Evolutionary conservation across 2,329 filamentous ascomycete species (phyloP).

Genomic region (Colletotrichum caudatum): DNA sequence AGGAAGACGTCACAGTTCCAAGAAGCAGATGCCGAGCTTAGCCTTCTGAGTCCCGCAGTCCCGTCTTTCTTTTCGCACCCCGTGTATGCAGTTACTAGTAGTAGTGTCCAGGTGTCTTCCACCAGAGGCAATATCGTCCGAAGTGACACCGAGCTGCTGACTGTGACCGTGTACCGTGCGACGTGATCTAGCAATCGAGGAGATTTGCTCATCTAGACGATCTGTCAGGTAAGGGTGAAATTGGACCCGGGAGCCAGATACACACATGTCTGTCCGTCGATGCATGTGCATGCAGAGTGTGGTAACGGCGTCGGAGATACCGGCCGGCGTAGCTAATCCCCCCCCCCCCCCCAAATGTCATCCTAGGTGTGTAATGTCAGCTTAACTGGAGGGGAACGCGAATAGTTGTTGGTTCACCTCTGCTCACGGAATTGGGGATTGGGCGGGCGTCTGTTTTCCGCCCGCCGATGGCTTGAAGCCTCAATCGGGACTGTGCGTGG

Average conservation of each 20-base stretch:
- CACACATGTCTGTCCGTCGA: background rate
- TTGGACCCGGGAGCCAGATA: background rate
- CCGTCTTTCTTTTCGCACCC: constrained; percentile 26
- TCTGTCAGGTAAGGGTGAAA: background rate
- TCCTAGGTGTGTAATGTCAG: background rate
- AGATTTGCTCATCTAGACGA: background rate
- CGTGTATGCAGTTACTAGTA: constrained; percentile 12
- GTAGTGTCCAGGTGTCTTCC: constrained; percentile 2
- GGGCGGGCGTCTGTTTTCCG: background rate
- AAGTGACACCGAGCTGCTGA: constrained; percentile 7
- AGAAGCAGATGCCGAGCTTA: constrained; percentile 6
- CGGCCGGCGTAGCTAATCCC: background rate
- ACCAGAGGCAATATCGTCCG: constrained; percentile 19
- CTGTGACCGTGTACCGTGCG: constrained; percentile 21
- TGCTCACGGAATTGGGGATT: background rate
- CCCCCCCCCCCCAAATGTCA: no score
- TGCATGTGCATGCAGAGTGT: constrained; percentile 10
- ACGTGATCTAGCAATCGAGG: constrained; percentile 11
- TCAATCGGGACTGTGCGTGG: background rate
- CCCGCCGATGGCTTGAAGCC: background rate
- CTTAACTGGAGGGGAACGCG: background rate
- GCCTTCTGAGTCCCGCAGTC: constrained; percentile 13
- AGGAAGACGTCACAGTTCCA: constrained; percentile 26
- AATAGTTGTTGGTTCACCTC: no score
- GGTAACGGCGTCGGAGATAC: background rate